Evolutionary conservation across 1,139 yeast species (phyloP), one percentile per base, ranked within the genome.

Genomic region (Hansenula sp.): DNA sequence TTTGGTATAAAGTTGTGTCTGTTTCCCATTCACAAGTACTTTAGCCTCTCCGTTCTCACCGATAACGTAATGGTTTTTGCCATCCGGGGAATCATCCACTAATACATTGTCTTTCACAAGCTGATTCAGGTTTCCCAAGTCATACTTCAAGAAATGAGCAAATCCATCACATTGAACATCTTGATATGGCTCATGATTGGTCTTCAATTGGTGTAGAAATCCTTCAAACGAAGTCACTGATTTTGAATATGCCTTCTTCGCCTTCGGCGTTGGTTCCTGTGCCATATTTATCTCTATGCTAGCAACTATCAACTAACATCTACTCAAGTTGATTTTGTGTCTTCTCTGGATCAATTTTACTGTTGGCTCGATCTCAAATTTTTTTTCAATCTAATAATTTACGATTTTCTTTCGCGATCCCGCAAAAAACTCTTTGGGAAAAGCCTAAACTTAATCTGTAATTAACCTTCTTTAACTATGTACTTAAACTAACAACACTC

Each of bases 401-500:
- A 13, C 27, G 27, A 5, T 6, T 25, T 21, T 21, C 9, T 21
- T 21, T 21, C 24, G 24, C 24, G 24, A 21, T n/a, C n/a, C n/a
- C n/a, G n/a, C n/a, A n/a, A n/a, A n/a, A n/a, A n/a, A n/a, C n/a
- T n/a, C n/a, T n/a, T n/a, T n/a, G n/a, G n/a, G n/a, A n/a, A n/a
- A n/a, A n/a, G n/a, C n/a, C n/a, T n/a, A n/a, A n/a, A n/a, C n/a
- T n/a, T n/a, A n/a, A n/a, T n/a, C n/a, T n/a, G n/a, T n/a, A n/a
- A n/a, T n/a, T n/a, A n/a, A n/a, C n/a, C n/a, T n/a, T n/a, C n/a
- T n/a, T n/a, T n/a, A n/a, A n/a, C 24, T 17, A 29, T 18, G 3
- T 29, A 6, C n/a, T 18, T 13, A 24, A 8, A 44, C 24, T 3
- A n/a, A n/a, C n/a, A n/a, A 47, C 75, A 29, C 64, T 68, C 3